Evolutionary conservation across 2,329 filamentous ascomycete species (phyloP).

Genomic region (Aspergillus sp.): DNA sequence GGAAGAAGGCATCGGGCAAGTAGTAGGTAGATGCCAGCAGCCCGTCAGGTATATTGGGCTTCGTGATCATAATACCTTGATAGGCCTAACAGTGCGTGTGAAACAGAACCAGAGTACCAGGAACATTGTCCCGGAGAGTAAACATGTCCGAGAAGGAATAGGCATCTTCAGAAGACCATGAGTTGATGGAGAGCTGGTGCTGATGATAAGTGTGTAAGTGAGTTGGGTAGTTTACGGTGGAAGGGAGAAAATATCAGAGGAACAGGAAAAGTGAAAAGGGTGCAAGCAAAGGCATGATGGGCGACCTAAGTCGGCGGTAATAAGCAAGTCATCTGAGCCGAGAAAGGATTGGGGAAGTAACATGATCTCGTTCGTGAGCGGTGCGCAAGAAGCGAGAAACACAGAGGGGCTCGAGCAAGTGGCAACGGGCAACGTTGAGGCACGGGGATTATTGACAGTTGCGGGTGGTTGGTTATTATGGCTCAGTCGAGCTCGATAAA

Average conservation of each 20-base stretch:
- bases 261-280: neutral
- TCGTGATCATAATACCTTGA: neutral
- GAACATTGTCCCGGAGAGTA: neutral
- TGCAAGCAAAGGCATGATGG: neutral
- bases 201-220: neutral
- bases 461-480: neutral
- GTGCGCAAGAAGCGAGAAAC: slow-evolving; percentile 7
- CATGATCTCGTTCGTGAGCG: slow-evolving; percentile 1
- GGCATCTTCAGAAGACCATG: neutral
- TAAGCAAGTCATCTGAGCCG: slow-evolving; percentile 13
- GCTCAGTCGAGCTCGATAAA: neutral
- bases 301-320: slow-evolving; percentile 5
- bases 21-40: neutral
- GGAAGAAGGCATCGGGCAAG: neutral
- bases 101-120: neutral
- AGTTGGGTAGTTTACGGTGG: neutral
- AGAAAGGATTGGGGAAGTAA: neutral
- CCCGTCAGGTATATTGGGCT: neutral
- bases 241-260: neutral
- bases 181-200: neutral
- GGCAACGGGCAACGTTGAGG: neutral
- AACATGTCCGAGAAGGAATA: neutral
- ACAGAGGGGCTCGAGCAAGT: slow-evolving; percentile 3
- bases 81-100: neutral
- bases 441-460: neutral